A percentile compares a stretch with the other conserved stretches of the same genome.
Conservation (phyloP, 768 basidiomycete genomes). For the Mycena galopus region DNA sequence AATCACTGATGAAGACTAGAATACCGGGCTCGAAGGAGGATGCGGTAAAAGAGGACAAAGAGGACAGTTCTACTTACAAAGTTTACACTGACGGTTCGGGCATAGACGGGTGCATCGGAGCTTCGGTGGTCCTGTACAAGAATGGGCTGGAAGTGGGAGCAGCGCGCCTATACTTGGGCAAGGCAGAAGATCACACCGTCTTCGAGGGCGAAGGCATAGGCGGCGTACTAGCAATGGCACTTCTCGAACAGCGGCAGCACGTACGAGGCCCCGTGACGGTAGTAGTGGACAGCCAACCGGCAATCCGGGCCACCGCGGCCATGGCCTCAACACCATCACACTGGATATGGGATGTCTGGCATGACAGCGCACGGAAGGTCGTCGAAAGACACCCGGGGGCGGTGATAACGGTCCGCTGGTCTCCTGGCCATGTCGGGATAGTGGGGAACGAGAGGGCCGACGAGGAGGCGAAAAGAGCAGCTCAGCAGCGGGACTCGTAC, state of each 20-base stretch:
- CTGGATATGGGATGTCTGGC: constrained; percentile 18
- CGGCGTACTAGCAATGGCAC: constrained; percentile 24
- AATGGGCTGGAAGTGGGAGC: neutral
- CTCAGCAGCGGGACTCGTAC: neutral
- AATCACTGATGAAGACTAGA: constrained; percentile 1
- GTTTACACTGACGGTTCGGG: constrained; percentile 41
- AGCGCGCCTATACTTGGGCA: constrained; percentile 22
- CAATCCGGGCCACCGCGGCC: constrained; percentile 16
- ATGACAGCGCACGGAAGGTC: neutral
- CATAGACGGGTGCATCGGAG: constrained; percentile 35
- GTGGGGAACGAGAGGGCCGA: constrained; percentile 40
- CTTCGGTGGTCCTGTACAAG: constrained; percentile 36
- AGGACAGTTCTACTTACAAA: neutral
- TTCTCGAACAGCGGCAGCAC: constrained; percentile 1
- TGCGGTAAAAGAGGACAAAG: constrained; percentile 6
- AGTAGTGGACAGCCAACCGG: constrained; percentile 40
- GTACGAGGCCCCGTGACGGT: neutral
- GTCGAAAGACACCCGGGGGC: neutral
- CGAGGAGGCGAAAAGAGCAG: constrained; percentile 35
- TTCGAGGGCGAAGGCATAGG: constrained; percentile 43
- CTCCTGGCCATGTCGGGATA: constrained; percentile 36
- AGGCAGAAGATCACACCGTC: constrained; percentile 36
- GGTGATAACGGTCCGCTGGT: constrained; percentile 30
- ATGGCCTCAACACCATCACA: neutral
- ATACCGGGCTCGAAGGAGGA: constrained; percentile 20